These are phyloP conservation scores for Graphiopsis chlorocephala DNA, from an alignment of 2,329 filamentous ascomycete genomes.

Conservation along the genomic window DNA sequence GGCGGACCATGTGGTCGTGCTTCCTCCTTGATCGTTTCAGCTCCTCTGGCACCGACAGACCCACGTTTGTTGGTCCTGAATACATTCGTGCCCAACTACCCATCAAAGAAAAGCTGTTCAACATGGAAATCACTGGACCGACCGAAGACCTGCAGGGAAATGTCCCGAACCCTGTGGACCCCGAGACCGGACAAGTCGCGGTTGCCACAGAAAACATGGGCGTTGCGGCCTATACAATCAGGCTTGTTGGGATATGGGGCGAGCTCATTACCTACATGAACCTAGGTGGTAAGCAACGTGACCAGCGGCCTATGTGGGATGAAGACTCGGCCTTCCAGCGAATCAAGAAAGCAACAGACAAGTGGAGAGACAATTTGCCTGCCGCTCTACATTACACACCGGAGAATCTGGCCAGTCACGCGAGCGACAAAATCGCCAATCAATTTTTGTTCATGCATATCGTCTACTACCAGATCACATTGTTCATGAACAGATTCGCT, in stretches of 20 bases:
- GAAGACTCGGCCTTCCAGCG: conserved; percentile 71
- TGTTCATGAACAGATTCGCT: conserved; percentile 88
- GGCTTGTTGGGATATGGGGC: conserved; percentile 84
- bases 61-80: conserved; percentile 86
- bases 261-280: conserved; percentile 86
- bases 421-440: conserved; percentile 79
- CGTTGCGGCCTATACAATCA: conserved; percentile 85
- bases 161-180: conserved; percentile 60
- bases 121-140: conserved; percentile 82
- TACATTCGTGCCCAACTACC: conserved; percentile 86
- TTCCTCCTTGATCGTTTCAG: conserved; percentile 98
- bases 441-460: conserved; percentile 94
- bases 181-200: conserved; percentile 62
- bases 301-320: conserved; percentile 76
- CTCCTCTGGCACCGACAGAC: conserved; percentile 88
- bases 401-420: conserved; percentile 82
- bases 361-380: conserved; percentile 68
- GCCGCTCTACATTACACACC: conserved; percentile 67
- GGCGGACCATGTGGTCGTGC: conserved; percentile 97
- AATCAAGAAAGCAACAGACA: conserved; percentile 68
- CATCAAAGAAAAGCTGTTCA: conserved; percentile 84
- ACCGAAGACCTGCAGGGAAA: conserved; percentile 80
- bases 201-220: conserved; percentile 85
- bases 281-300: conserved; percentile 78
- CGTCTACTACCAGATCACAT: conserved; percentile 79